Evolutionary conservation across 1,284 basidiomycete genomes (phyloP).

Genomic region (Rhodofomes roseus): DNA sequence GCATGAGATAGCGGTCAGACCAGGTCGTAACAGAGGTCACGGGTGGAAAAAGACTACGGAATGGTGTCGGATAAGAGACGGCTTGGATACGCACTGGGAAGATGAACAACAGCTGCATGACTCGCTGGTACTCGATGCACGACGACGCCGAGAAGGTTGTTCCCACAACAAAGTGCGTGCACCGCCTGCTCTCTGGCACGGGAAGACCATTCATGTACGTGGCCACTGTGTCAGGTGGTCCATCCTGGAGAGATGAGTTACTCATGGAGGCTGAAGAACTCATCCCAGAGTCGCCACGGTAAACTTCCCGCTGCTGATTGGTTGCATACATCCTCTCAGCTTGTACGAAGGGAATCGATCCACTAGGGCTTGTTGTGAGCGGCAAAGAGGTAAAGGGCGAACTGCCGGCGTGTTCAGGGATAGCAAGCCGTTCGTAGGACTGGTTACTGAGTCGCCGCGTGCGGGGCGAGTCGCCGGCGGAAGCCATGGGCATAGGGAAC

Average conservation of each 20-base stretch:
- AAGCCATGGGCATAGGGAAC: slow-evolving; percentile 41
- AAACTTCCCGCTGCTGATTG: no score
- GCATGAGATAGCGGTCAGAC: background rate
- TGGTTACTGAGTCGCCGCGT: no score
- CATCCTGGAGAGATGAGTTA: background rate
- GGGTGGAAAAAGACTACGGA: no score
- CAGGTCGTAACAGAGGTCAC: background rate
- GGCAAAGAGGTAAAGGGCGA: no score
- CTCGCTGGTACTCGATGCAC: slow-evolving; percentile 55
- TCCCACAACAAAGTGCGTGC: slow-evolving; percentile 54
- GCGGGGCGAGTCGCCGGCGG: no score
- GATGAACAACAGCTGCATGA: slow-evolving; percentile 62
- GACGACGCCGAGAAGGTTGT: slow-evolving; percentile 61
- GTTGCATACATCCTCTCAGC: no score
- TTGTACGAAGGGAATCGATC: no score
- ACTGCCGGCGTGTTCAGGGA: no score
- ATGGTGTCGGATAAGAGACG: no score
- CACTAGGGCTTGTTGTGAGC: no score
- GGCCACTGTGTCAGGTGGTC: slow-evolving; percentile 21
- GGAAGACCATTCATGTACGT: slow-evolving; percentile 36
- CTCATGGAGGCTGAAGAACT: background rate
- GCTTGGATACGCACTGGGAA: slow-evolving; percentile 50
- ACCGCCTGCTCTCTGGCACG: slow-evolving; percentile 47
- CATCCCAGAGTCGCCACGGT: no score
- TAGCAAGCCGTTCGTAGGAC: no score